Evolutionary conservation across 495 filamentous ascomycete genomes (phyloP).

Genomic region (Astrothelium subdiscretum): DNA sequence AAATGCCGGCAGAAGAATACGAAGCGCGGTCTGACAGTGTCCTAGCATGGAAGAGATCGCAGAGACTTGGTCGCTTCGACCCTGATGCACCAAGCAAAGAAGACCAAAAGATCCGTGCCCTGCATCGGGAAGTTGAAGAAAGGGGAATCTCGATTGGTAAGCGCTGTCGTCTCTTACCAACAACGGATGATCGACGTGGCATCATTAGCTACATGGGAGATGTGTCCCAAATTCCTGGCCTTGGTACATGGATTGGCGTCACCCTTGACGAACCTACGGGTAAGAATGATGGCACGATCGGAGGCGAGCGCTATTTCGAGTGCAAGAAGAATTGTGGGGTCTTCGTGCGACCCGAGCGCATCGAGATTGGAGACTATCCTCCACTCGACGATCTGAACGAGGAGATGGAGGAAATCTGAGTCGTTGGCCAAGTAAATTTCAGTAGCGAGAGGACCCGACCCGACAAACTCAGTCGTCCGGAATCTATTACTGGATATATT

Average conservation of each 20-base stretch:
- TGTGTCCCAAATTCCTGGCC: constrained; percentile 65
- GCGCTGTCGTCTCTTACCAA: constrained; percentile 48
- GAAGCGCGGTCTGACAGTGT: constrained; percentile 75
- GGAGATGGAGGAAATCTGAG: constrained; percentile 45
- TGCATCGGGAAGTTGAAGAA: constrained; percentile 51
- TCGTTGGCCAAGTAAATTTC: background rate
- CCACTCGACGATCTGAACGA: constrained; percentile 50
- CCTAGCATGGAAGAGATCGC: constrained; percentile 81
- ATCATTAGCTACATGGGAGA: constrained; percentile 71
- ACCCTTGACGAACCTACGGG: constrained; percentile 75
- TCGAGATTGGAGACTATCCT: constrained; percentile 82
- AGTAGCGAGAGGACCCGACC: background rate
- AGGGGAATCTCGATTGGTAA: constrained; percentile 50
- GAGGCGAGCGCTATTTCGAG: constrained; percentile 83
- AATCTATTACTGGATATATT: background rate
- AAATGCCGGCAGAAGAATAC: constrained; percentile 70
- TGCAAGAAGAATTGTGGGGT: constrained; percentile 72
- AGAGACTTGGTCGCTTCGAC: constrained; percentile 91
- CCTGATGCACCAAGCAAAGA: constrained; percentile 57
- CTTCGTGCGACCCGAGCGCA: constrained; percentile 85
- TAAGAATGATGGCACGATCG: constrained; percentile 89
- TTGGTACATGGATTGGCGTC: constrained; percentile 72
- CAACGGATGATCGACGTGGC: constrained; percentile 63
- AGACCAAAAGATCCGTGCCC: constrained; percentile 53
- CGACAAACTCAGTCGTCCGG: background rate